Base-by-base conservation (phyloP, 208 protist species). In the Sergeia podlipaevii region DNA sequence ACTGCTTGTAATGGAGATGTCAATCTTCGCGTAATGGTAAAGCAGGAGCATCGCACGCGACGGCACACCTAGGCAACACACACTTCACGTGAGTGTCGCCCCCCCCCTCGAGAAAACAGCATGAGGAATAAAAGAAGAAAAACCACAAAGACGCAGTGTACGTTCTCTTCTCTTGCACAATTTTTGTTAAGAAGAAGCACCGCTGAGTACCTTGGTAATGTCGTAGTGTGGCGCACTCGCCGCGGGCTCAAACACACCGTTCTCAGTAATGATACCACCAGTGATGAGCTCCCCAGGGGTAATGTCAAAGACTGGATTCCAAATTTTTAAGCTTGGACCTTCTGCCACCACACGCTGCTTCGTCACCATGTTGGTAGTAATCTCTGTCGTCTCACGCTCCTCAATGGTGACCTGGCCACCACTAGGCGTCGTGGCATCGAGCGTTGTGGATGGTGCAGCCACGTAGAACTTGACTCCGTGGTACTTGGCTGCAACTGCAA, bases 231-330 rank as follows among this genome's bases (percentile, higher is more conserved):
- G 76, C 2, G 58, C 70, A 2, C 17, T 13, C 0, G 59, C 43
- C 3, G 77, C 54, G 8, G 90, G 90, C 21, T 33, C 54, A 28
- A 85, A 36, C 20, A 97, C 90, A 32, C 92, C 95, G 48, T 75
- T 70, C 54, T 98, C 95, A 7, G 92, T 97, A 42, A 98, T 93
- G 60, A 98, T 96, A 37, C 91, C 91, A 21, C 91, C 90, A 1
- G 91, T 97, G 52, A 99, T 97, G 4, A 98, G 75, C 33, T 65
- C 69, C 10, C 68, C 83, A 1, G 97, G 96, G 0, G 97, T 98
- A n/a, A 98, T 93, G 70, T 99, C 96, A 61, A 98, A 98, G 5
- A 96, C 88, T 1, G 97, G 97, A 67, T 98, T 98, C 95, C 96
- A 98, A 32, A 97, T 80, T 20, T 50, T 59, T 29, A 98, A 71